Conservation (phyloP, 176 grass and related monocot species). For the Ananas comosus region DNA sequence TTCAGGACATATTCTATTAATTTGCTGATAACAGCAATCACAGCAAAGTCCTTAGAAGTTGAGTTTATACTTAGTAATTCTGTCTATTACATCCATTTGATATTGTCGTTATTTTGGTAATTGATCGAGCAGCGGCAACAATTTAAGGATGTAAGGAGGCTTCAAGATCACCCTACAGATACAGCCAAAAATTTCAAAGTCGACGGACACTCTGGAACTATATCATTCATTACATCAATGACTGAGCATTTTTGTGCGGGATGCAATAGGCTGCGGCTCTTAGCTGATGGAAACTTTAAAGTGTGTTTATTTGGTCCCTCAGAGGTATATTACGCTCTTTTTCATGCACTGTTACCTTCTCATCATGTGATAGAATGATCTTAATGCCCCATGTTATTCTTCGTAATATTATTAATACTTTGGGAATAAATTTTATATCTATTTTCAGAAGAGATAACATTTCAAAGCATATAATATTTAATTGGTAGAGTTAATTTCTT, state of each 20-base stretch:
- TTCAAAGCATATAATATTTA: not conserved
- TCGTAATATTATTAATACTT: too few relatives aligned
- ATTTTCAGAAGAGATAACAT: not conserved
- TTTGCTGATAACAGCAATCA: too few relatives aligned
- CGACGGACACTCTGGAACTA: slow-evolving; percentile 64
- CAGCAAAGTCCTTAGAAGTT: too few relatives aligned
- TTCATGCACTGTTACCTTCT: not conserved
- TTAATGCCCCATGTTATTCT: too few relatives aligned
- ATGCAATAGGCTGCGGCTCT: slow-evolving; percentile 79
- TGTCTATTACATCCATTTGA: too few relatives aligned
- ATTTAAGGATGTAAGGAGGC: slow-evolving; percentile 68
- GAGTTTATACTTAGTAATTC: too few relatives aligned
- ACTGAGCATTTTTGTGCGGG: slow-evolving; percentile 94
- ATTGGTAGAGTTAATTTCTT: not conserved
- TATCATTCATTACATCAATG: slow-evolving; percentile 99
- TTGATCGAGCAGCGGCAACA: slow-evolving; percentile 41
- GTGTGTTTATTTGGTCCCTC: slow-evolving; percentile 94
- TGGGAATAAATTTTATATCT: not conserved
- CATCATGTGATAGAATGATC: too few relatives aligned
- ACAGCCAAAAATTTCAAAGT: slow-evolving; percentile 96
- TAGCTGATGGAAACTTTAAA: slow-evolving; percentile 97
- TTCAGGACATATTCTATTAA: too few relatives aligned
- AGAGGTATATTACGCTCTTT: slow-evolving; percentile 42
- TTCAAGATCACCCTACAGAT: slow-evolving; percentile 77
- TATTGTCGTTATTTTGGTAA: too few relatives aligned